These are phyloP conservation scores for Puccinia hordei DNA, from an alignment of 1,284 basidiomycete genomes.

Conservation along the genomic window DNA sequence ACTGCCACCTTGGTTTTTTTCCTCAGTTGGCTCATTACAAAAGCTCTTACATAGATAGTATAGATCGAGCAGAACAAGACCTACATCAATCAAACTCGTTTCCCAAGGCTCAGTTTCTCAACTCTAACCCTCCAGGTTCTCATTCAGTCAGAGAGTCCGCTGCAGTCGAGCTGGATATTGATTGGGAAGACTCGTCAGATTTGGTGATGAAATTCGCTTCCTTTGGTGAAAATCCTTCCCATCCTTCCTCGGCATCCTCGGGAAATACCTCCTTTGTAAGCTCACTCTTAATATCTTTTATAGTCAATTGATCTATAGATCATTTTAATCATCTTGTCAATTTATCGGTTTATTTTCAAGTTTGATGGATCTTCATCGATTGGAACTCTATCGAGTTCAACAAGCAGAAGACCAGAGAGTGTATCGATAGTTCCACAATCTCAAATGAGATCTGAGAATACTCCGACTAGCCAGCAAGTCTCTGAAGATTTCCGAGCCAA, in stretches of 20 bases:
- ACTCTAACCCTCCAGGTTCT: background rate
- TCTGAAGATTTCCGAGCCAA: no score
- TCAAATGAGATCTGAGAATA: no score
- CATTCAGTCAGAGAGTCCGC: background rate
- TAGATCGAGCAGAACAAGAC: background rate
- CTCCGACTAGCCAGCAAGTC: no score
- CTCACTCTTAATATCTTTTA: no score
- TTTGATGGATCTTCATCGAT: background rate
- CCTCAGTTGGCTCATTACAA: constrained; percentile 29
- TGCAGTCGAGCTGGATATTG: background rate
- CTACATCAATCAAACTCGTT: background rate
- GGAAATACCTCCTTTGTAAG: no score
- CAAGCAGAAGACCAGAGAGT: background rate
- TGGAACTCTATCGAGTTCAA: background rate
- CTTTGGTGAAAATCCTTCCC: background rate
- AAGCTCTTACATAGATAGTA: constrained; percentile 2
- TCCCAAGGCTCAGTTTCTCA: background rate
- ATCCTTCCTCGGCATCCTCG: no score
- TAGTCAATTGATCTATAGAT: no score
- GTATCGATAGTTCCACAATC: no score
- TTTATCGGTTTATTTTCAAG: no score
- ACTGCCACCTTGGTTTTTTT: background rate
- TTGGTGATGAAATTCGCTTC: constrained; percentile 20
- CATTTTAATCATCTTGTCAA: no score
- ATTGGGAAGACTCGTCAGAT: constrained; percentile 9